Evolutionary conservation across 2,329 filamentous ascomycete genomes (phyloP).

Genomic region (Pyrenophora teres): DNA sequence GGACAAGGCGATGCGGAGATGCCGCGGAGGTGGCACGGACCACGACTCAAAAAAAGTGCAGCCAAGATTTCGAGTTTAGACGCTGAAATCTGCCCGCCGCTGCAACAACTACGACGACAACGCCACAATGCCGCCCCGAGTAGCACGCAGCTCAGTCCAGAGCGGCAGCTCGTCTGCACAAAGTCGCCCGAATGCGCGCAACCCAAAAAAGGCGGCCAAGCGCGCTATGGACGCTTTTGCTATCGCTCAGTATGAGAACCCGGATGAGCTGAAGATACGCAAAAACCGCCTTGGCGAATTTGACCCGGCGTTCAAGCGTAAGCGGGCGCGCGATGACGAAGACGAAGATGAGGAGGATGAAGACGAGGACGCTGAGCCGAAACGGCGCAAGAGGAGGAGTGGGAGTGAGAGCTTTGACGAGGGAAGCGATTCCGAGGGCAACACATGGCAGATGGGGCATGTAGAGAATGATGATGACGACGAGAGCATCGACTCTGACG

Average conservation of each 20-base stretch:
- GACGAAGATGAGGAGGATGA: constrained; percentile 49
- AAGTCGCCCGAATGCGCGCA: constrained; percentile 35
- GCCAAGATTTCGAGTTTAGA: constrained; percentile 34
- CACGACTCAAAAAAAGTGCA: constrained; percentile 24
- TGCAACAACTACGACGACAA: constrained; percentile 7
- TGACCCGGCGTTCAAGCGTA: constrained; percentile 50
- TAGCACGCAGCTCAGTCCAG: constrained; percentile 48
- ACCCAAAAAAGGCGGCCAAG: constrained; percentile 56
- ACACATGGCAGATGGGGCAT: constrained; percentile 80
- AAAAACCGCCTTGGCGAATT: constrained; percentile 63
- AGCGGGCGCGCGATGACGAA: constrained; percentile 56
- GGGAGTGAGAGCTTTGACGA: constrained; percentile 65
- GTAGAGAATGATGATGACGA: constrained; percentile 68
- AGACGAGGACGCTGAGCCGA: constrained; percentile 34
- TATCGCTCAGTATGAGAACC: constrained; percentile 64
- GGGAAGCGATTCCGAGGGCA: constrained; percentile 83
- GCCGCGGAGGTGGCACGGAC: constrained; percentile 22
- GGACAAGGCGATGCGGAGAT: constrained; percentile 23
- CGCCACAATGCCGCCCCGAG: constrained; percentile 52
- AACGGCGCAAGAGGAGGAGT: constrained; percentile 34
- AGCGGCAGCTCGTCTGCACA: constrained; percentile 37
- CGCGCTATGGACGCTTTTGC: constrained; percentile 66
- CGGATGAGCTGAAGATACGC: constrained; percentile 59
- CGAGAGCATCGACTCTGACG: constrained; percentile 72
- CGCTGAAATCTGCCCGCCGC: constrained; percentile 10